Evolutionary conservation across 768 basidiomycete genomes (phyloP).

Genomic region (Tubosaeta sp.): DNA sequence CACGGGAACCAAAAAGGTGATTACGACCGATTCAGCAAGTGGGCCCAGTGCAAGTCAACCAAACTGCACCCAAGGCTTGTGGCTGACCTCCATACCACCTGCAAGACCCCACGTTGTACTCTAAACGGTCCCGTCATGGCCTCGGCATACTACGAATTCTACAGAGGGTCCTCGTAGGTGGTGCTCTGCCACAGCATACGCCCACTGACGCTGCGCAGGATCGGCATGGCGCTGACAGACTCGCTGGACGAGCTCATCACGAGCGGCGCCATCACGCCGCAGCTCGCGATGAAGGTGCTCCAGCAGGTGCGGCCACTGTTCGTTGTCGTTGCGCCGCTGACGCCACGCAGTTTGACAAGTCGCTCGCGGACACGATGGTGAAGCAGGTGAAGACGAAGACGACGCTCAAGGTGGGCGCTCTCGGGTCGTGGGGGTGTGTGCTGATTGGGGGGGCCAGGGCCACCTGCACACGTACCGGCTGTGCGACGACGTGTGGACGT

Average conservation of each 20-base stretch:
- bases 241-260: conserved; percentile 98
- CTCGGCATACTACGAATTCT: conserved; percentile 88
- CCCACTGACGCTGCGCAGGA: conserved; percentile 44
- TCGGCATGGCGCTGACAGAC: conserved; percentile 96
- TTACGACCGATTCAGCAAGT: too few species aligned
- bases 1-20: too few species aligned
- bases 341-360: conserved; percentile 86
- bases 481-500: conserved; percentile 98
- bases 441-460: conserved; percentile 46
- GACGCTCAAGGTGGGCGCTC: conserved; percentile 68
- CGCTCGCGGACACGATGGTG: conserved; percentile 86
- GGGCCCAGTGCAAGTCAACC: too few species aligned
- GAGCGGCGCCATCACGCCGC: conserved; percentile 93
- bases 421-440: neutral
- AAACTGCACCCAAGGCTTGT: too few species aligned
- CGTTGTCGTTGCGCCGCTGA: conserved; percentile 14
- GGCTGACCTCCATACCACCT: too few species aligned
- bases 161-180: conserved; percentile 85
- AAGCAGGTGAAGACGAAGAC: conserved; percentile 96
- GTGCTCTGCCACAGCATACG: neutral
- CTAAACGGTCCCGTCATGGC: conserved; percentile 45
- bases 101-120: too few species aligned
- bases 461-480: conserved; percentile 89
- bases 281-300: conserved; percentile 97
- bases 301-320: conserved; percentile 66